A percentile compares a stretch with the other conserved stretches of the same genome.
Evolutionary conservation across 805 yeast species (phyloP).

Genomic region (Suhomyces vadensis): DNA sequence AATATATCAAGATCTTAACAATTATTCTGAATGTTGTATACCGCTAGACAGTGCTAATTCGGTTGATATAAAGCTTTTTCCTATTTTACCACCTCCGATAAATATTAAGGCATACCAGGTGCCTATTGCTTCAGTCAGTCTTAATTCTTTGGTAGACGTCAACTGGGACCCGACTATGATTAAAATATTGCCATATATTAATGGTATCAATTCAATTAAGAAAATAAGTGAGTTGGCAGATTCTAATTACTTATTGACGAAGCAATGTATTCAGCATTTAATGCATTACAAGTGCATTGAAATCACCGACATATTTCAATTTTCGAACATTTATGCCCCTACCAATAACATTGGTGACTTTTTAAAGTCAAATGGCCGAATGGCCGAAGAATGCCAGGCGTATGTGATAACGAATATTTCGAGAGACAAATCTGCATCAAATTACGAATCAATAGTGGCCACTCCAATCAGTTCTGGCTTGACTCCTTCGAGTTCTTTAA

Average conservation of each 20-base stretch:
- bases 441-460: conserved; percentile 5
- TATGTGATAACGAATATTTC: conserved; percentile 58
- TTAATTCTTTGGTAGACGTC: conserved; percentile 73
- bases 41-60: conserved; percentile 89
- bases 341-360: conserved; percentile 75
- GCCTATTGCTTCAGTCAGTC: conserved; percentile 83
- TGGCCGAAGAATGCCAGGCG: conserved; percentile 83
- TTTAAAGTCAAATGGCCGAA: conserved; percentile 50
- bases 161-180: conserved; percentile 98
- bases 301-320: conserved; percentile 85
- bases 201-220: conserved; percentile 83
- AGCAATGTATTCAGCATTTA: conserved; percentile 86
- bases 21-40: conserved; percentile 92
- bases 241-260: conserved; percentile 75
- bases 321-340: conserved; percentile 83
- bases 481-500: conserved; percentile 8
- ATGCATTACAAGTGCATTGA: conserved; percentile 86
- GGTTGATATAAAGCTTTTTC: conserved; percentile 91
- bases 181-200: conserved; percentile 78
- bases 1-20: conserved; percentile 90
- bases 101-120: conserved; percentile 79
- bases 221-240: conserved; percentile 77
- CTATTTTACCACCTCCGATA: conserved; percentile 79
- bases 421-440: not conserved
- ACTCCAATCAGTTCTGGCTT: conserved; percentile 6